Evolutionary conservation across 2,329 filamentous ascomycete genomes (phyloP).

Genomic region (Aspergillus brunneoviolaceus): DNA sequence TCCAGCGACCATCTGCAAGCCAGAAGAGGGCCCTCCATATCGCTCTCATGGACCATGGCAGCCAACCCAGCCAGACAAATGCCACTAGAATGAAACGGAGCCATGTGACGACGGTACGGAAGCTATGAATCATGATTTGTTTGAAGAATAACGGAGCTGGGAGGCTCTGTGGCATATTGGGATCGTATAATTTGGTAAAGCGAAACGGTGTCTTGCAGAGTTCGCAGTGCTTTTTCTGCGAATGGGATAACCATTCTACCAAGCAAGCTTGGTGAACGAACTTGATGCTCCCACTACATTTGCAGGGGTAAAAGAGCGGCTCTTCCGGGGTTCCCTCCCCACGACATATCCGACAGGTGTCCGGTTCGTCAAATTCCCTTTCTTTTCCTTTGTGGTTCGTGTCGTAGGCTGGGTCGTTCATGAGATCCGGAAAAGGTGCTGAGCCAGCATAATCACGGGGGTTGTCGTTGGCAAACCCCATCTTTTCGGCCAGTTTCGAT

Average conservation of each 20-base stretch:
- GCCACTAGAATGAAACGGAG: conserved; percentile 74
- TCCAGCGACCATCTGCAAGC: conserved; percentile 77
- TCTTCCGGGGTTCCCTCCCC: conserved; percentile 80
- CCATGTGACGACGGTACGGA: conserved; percentile 73
- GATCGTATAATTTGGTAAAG: conserved; percentile 96
- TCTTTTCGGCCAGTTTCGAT: conserved; percentile 16
- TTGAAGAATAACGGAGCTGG: conserved; percentile 78
- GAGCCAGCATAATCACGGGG: conserved; percentile 21
- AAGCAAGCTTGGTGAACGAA: conserved; percentile 96
- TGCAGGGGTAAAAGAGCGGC: conserved; percentile 95
- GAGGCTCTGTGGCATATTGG: conserved; percentile 83
- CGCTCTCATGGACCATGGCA: conserved; percentile 87
- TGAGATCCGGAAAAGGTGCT: conserved; percentile 49
- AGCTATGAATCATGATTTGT: conserved; percentile 71
- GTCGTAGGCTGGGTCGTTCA: conserved; percentile 57
- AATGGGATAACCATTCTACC: conserved; percentile 98
- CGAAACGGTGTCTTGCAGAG: conserved; percentile 97
- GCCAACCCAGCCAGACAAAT: conserved; percentile 82
- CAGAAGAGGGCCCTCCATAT: conserved; percentile 95
- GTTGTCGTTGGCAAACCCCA: conserved; percentile 30
- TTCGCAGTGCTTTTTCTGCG: conserved; percentile 99
- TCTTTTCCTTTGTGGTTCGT: conserved; percentile 41
- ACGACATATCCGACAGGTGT: conserved; percentile 96
- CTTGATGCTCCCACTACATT: conserved; percentile 98
- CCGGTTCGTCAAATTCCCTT: conserved; percentile 55